Evolutionary conservation across 1,284 basidiomycete genomes (phyloP).

Genomic region (Sporisorium graminicola): DNA sequence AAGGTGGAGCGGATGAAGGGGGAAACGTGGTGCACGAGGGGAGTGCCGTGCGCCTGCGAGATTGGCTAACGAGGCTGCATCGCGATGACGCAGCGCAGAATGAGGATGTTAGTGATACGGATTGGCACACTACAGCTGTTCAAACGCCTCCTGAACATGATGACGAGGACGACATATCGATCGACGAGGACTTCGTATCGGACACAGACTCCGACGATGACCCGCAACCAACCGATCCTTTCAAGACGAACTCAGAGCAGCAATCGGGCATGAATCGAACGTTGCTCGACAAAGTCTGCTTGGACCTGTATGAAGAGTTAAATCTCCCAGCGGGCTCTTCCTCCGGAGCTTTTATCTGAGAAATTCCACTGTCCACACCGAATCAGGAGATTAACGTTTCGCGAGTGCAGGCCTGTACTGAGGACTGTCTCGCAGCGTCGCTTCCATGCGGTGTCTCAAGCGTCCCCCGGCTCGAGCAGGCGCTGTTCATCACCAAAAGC

Average conservation of each 20-base stretch:
- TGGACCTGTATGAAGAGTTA: conserved; percentile 4
- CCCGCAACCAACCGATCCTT: neutral
- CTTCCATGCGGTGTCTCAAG: no score
- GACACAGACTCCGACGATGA: neutral
- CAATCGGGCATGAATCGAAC: neutral
- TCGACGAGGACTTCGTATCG: neutral
- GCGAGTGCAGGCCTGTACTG: no score
- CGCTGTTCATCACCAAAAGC: no score
- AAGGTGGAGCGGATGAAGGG: neutral
- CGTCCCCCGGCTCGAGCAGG: no score
- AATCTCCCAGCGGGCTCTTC: conserved; percentile 5
- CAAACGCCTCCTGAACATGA: neutral
- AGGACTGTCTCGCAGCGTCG: no score
- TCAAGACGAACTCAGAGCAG: neutral
- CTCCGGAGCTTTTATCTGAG: neutral
- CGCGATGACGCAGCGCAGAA: neutral
- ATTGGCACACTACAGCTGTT: neutral
- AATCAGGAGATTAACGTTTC: no score
- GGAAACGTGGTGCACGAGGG: neutral
- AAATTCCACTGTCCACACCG: no score
- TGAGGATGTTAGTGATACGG: neutral
- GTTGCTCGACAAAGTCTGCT: neutral
- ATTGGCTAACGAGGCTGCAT: neutral
- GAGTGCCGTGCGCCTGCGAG: neutral
- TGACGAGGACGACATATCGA: neutral